phyloP scores from a whole-genome alignment of 805 yeast species.

The Candida corydali region DNA sequence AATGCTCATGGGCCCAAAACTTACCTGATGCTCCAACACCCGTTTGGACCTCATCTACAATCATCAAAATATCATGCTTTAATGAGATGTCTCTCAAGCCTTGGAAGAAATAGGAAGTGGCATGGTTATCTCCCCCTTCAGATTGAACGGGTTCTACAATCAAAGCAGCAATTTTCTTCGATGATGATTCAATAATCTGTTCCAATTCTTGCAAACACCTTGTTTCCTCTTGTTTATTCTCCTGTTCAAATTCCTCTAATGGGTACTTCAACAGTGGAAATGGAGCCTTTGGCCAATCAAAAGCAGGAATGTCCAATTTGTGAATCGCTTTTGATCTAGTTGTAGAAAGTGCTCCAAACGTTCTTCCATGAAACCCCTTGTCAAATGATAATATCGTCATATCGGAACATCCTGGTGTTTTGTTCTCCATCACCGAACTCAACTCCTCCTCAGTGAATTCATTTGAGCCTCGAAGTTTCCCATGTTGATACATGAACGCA shows the following conservation, averaged over 20 bases:
- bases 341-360: constrained; percentile 53
- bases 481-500: constrained; percentile 61
- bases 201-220: constrained; percentile 45
- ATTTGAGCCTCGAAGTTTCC: constrained; percentile 45
- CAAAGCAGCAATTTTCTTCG: constrained; percentile 47
- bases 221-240: constrained; percentile 45
- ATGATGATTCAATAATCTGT: constrained; percentile 30
- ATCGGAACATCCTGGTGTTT: constrained; percentile 51
- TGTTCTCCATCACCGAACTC: constrained; percentile 45
- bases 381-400: constrained; percentile 51
- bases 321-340: constrained; percentile 56
- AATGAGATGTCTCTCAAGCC: constrained; percentile 56
- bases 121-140: constrained; percentile 77
- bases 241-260: constrained; percentile 29
- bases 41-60: constrained; percentile 71
- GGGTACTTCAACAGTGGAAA: constrained; percentile 42
- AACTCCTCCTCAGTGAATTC: constrained; percentile 46
- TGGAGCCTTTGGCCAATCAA: constrained; percentile 54
- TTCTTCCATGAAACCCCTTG: constrained; percentile 54
- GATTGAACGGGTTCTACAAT: constrained; percentile 64
- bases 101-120: constrained; percentile 57
- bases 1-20: constrained; percentile 72
- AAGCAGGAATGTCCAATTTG: constrained; percentile 57
- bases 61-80: constrained; percentile 54
- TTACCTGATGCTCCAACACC: constrained; percentile 74